Evolutionary conservation across 768 basidiomycete genomes (phyloP), one percentile per base, ranked within the genome.

Genomic region (Trametes coccinea): DNA sequence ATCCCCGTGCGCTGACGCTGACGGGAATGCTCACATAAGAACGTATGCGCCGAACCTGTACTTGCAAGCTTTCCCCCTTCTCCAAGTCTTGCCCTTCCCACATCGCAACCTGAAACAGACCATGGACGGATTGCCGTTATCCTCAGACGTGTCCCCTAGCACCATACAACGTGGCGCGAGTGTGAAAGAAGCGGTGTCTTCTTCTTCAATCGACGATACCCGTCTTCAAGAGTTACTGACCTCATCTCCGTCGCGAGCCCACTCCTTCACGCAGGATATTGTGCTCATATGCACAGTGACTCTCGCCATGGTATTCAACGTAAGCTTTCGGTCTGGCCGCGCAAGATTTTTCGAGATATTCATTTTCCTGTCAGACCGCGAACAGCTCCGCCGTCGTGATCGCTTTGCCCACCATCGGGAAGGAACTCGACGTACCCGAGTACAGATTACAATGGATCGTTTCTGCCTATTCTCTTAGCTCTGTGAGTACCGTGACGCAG

Each of bases 381-480:
- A 65, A 67, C 40, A 65, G 59, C 11, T 66, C 73, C 3, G 62
- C 69, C 0, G 63, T 68, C 7, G 60, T 69, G 6, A 72, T 76
- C 51, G 56, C 71, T 0, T 64, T 76, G 2, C 73, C 75, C 2
- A 70, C 69, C 31, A 68, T 70, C 17, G 74, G 72, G 0, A 44
- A 56, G 10, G 80, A 80, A 16, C 73, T 89, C 50, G 34, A 76
- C 16, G 80, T 88, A 4, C 69, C 74, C 29, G 78, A 86, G 53
- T 73, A 78, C 34, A 74, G 82, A 33, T 75, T 90, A 1, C 84
- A 90, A 56, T 91, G 89, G 89, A 74, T 89, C 16, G 66, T 82
- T 7, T 86, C 86, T 27, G 88, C 86, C 0, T 91, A 86, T 67
- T 75, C 89, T 0, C 71, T 91, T 57, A 88, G 84, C 67, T 86